These are phyloP conservation scores for Carex kokanica DNA, from an alignment of 176 grass and related monocot species.

Conservation along the genomic window DNA sequence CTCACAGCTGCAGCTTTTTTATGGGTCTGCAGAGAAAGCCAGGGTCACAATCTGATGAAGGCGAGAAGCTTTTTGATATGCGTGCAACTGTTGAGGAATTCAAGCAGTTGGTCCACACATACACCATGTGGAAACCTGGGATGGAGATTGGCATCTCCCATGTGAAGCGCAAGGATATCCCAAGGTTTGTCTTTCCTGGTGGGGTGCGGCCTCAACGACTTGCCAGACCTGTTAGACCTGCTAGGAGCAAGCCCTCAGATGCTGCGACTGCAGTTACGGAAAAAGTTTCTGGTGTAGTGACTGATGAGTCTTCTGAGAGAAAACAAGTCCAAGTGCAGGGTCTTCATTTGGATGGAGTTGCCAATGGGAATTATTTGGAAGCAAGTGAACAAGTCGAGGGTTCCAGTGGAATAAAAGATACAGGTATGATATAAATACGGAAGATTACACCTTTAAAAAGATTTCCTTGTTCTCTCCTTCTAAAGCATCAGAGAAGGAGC, in stretches of 20 bases:
- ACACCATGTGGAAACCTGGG: constrained; percentile 49
- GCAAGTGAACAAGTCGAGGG: constrained; percentile 26
- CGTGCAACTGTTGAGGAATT: constrained; percentile 84
- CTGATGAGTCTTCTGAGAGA: constrained; percentile 25
- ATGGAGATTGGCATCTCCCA: constrained; percentile 86
- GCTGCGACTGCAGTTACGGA: constrained; percentile 14
- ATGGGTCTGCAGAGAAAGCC: constrained; percentile 83
- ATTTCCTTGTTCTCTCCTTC: background rate
- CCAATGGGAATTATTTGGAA: constrained; percentile 16
- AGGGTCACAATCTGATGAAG: constrained; percentile 50
- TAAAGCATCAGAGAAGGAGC: constrained; percentile 16
- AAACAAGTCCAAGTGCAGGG: constrained; percentile 14
- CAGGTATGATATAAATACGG: background rate
- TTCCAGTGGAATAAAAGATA: background rate
- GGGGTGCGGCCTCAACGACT: constrained; percentile 55
- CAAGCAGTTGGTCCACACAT: constrained; percentile 50
- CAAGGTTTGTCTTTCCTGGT: constrained; percentile 75
- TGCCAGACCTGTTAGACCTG: constrained; percentile 33
- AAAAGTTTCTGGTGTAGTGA: constrained; percentile 23
- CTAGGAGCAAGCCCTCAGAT: constrained; percentile 37
- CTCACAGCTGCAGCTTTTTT: constrained; percentile 68
- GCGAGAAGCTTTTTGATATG: constrained; percentile 75
- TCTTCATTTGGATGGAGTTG: constrained; percentile 5
- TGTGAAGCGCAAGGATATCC: constrained; percentile 75
- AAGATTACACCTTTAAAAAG: background rate